phyloP scores from a whole-genome alignment of 2,329 filamentous ascomycete species.

The Bipolaris gigantea region DNA sequence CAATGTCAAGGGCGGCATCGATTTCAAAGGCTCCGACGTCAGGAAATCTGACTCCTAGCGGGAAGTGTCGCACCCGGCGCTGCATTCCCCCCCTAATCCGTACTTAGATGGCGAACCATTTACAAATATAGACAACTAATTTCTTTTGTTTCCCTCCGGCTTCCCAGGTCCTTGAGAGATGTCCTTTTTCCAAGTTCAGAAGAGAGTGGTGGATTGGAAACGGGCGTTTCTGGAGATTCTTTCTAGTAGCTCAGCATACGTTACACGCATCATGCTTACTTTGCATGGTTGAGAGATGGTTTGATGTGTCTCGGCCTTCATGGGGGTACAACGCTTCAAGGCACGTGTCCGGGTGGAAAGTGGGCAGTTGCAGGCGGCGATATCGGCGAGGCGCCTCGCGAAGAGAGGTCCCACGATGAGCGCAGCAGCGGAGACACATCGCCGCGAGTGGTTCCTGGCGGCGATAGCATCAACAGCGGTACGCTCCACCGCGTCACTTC shows the following conservation, averaged over 20 bases:
- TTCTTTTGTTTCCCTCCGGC: background rate
- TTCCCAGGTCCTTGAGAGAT: too few species aligned
- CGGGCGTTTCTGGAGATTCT: too few species aligned
- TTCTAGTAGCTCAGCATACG: too few species aligned
- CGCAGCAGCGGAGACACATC: conserved; percentile 14
- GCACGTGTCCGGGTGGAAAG: conserved; percentile 4
- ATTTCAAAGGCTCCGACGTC: too few species aligned
- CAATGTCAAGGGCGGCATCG: too few species aligned
- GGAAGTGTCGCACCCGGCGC: too few species aligned
- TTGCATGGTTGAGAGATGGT: too few species aligned
- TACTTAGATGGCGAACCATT: background rate
- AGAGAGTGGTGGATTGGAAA: background rate
- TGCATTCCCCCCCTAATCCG: background rate
- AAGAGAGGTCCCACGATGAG: conserved; percentile 6
- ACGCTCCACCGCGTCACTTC: background rate
- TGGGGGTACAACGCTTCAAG: background rate
- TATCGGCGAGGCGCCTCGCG: conserved; percentile 3
- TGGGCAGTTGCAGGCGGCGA: conserved; percentile 14
- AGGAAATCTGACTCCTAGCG: background rate
- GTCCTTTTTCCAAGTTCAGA: background rate
- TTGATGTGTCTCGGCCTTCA: background rate
- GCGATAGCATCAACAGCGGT: conserved; percentile 8
- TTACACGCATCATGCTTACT: too few species aligned
- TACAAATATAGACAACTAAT: background rate
- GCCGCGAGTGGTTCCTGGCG: conserved; percentile 6